phyloP scores from a whole-genome alignment of 139 green algal genomes.

The Chlorella sp. region DNA sequence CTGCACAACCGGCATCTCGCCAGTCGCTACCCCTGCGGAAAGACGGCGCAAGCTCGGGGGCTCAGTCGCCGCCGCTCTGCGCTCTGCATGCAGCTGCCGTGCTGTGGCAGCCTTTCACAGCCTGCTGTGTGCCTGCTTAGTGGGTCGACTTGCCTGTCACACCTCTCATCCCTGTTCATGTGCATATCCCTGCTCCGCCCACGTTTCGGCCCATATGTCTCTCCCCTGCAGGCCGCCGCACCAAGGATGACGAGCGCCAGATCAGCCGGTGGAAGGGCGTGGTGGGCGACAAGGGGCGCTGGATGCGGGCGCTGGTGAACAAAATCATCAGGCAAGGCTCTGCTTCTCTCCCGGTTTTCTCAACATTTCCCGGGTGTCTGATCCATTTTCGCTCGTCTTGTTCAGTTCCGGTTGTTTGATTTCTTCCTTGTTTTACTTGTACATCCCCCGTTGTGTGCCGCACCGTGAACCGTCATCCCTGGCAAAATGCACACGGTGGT shows the following conservation, averaged over 20 bases:
- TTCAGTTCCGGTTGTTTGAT: too few relatives aligned
- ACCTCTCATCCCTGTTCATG: neutral
- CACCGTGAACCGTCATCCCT: neutral
- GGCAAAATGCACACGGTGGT: neutral
- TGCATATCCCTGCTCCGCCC: too few relatives aligned
- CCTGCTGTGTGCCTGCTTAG: neutral
- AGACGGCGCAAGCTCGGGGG: too few relatives aligned
- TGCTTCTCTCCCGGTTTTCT: too few relatives aligned
- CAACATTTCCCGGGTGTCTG: too few relatives aligned
- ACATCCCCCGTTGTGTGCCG: neutral
- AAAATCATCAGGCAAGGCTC: slow-evolving; percentile 39
- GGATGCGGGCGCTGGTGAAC: slow-evolving; percentile 58
- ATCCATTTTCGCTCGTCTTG: too few relatives aligned
- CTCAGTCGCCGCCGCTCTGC: too few relatives aligned
- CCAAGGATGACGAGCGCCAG: slow-evolving; percentile 65
- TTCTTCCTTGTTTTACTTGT: too few relatives aligned
- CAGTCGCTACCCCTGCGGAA: too few relatives aligned
- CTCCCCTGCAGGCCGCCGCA: slow-evolving; percentile 40
- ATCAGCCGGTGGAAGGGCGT: slow-evolving; percentile 66
- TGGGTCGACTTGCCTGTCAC: neutral
- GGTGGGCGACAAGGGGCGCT: slow-evolving; percentile 63
- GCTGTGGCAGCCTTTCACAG: neutral
- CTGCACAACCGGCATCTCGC: too few relatives aligned
- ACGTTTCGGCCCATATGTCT: too few relatives aligned
- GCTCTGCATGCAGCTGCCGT: neutral